Evolutionary conservation across 768 basidiomycete genomes (phyloP).

Genomic region (Ephemerocybe angulata): DNA sequence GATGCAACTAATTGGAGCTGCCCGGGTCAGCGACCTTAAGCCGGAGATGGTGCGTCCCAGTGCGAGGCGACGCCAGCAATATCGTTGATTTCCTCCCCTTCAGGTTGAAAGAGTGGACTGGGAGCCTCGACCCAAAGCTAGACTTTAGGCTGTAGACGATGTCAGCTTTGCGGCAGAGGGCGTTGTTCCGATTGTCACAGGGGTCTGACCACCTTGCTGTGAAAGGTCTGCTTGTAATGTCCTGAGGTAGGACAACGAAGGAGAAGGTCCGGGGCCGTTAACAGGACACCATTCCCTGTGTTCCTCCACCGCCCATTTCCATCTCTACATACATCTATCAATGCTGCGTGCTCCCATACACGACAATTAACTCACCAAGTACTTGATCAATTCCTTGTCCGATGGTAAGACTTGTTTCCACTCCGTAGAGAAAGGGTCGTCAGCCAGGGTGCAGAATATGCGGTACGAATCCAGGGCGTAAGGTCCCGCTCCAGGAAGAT

Average conservation of each 20-base stretch:
- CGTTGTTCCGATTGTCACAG: no score
- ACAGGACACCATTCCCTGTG: constrained; percentile 48
- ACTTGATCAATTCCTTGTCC: constrained; percentile 69
- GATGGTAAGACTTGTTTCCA: constrained; percentile 62
- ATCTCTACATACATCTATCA: constrained; percentile 42
- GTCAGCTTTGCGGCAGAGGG: no score
- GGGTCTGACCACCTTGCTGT: background rate
- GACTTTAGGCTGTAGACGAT: constrained; percentile 27
- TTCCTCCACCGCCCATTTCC: constrained; percentile 68
- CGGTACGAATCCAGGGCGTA: constrained; percentile 78
- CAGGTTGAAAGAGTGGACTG: constrained; percentile 61
- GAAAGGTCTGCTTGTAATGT: constrained; percentile 37
- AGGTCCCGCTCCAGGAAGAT: constrained; percentile 60
- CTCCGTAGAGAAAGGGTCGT: constrained; percentile 36
- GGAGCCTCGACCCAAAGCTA: constrained; percentile 43
- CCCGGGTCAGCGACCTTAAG: constrained; percentile 56
- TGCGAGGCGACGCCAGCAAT: no score
- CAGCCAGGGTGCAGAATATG: constrained; percentile 52
- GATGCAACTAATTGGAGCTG: constrained; percentile 75
- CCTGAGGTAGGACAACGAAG: constrained; percentile 35
- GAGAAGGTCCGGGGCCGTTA: constrained; percentile 36
- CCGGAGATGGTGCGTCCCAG: constrained; percentile 80
- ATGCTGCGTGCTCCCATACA: background rate
- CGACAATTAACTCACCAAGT: constrained; percentile 45
- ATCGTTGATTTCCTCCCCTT: no score